A percentile compares a stretch with the other conserved stretches of the same genome.
phyloP scores from a whole-genome alignment of 768 basidiomycete genomes.

The Suillus americanus region DNA sequence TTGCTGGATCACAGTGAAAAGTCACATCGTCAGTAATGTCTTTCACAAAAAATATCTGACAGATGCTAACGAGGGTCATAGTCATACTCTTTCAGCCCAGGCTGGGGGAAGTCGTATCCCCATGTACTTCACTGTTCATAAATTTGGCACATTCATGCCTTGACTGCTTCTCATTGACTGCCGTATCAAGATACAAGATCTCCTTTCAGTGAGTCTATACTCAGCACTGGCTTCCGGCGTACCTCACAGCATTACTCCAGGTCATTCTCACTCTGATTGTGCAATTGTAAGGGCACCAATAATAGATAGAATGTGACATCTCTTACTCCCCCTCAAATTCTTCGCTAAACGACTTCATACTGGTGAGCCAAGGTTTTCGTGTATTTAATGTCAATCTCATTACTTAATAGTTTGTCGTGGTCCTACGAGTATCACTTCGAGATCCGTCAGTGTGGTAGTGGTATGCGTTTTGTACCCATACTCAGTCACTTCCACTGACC shows the following conservation, averaged over 20 bases:
- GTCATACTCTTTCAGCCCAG: too few relatives aligned
- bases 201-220: conserved; percentile 23
- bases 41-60: too few relatives aligned
- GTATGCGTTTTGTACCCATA: conserved; percentile 14
- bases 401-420: conserved; percentile 19
- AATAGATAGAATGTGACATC: neutral
- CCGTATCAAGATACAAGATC: conserved; percentile 22
- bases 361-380: conserved; percentile 12
- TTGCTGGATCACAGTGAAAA: too few relatives aligned
- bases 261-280: conserved; percentile 25
- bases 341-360: conserved; percentile 24
- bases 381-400: too few relatives aligned
- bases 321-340: conserved; percentile 18
- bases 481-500: neutral
- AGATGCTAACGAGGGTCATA: too few relatives aligned
- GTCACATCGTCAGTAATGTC: too few relatives aligned
- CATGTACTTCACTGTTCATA: too few relatives aligned
- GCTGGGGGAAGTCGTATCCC: too few relatives aligned
- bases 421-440: conserved; percentile 9
- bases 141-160: neutral
- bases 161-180: neutral
- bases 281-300: conserved; percentile 20
- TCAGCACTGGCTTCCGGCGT: neutral
- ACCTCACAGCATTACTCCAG: conserved; percentile 10
- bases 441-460: conserved; percentile 12